Evolutionary conservation across 345 rosid genomes (phyloP).

Genomic region (Syzygium aqueum): DNA sequence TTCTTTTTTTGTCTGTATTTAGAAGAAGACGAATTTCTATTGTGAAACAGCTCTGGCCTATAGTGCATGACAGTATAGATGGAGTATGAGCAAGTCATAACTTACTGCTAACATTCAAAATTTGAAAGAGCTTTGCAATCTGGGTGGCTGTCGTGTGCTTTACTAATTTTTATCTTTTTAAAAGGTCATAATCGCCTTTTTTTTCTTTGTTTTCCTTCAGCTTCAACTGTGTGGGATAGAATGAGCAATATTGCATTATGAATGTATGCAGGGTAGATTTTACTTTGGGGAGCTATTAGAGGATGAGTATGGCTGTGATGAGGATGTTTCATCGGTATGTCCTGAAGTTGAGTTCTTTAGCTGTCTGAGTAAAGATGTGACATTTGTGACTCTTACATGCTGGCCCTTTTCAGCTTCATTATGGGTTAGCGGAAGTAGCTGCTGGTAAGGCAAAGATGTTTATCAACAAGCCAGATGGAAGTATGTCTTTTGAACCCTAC

Average conservation of each 20-base stretch:
- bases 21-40: neutral
- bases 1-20: neutral
- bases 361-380: neutral
- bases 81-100: neutral
- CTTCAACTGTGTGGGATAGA: neutral
- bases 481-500: constrained; percentile 25
- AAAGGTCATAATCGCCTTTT: neutral
- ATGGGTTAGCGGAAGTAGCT: constrained; percentile 92
- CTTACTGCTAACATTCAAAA: neutral
- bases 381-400: constrained; percentile 7
- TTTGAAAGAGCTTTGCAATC: neutral
- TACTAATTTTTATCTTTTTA: neutral
- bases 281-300: constrained; percentile 75
- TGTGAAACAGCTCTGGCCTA: neutral
- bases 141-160: neutral
- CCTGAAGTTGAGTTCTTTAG: constrained; percentile 5
- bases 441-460: constrained; percentile 98
- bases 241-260: neutral
- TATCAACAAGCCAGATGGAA: constrained; percentile 90
- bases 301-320: constrained; percentile 64
- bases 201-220: neutral
- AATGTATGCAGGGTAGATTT: constrained; percentile 70
- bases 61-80: neutral
- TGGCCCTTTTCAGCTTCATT: constrained; percentile 59
- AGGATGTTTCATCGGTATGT: constrained; percentile 56